These are phyloP conservation scores for Mortierella sp. DNA, from an alignment of 371 early-diverging fungal species.

Conservation along the genomic window DNA sequence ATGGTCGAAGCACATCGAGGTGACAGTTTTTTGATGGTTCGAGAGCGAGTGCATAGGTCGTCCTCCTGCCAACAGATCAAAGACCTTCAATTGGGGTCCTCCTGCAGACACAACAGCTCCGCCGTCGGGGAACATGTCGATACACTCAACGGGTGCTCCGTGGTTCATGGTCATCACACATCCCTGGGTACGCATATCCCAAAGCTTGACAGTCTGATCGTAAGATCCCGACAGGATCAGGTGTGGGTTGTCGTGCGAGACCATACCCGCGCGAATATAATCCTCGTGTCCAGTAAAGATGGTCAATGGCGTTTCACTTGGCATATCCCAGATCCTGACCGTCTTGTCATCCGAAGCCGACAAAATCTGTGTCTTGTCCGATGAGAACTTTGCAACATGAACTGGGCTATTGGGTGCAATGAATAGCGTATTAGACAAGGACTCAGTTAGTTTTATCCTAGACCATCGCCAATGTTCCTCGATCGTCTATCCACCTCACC, in stretches of 20 bases:
- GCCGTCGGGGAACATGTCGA: conserved; percentile 89
- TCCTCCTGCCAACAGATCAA: conserved; percentile 91
- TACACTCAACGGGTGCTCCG: conserved; percentile 90
- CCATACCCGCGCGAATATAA: conserved; percentile 86
- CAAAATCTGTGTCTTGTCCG: conserved; percentile 84
- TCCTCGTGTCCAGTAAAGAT: conserved; percentile 91
- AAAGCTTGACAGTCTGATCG: conserved; percentile 93
- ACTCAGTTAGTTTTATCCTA: background rate
- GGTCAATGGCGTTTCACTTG: conserved; percentile 80
- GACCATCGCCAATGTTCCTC: background rate
- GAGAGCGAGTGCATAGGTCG: conserved; percentile 78
- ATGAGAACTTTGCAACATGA: conserved; percentile 84
- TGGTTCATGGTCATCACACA: conserved; percentile 88
- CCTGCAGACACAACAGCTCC: conserved; percentile 85
- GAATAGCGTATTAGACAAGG: background rate
- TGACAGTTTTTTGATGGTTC: conserved; percentile 97
- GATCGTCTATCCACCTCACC: no score
- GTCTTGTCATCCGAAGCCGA: conserved; percentile 94
- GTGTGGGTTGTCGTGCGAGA: conserved; percentile 83
- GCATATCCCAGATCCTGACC: conserved; percentile 94
- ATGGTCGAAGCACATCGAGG: conserved; percentile 87
- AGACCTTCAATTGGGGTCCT: conserved; percentile 86
- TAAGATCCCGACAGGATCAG: conserved; percentile 92
- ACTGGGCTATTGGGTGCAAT: conserved; percentile 71
- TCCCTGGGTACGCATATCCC: conserved; percentile 85